A percentile compares a stretch with the other conserved stretches of the same genome.
Conservation (phyloP, 2,329 filamentous ascomycete species). For the Botrytis paeoniae region DNA sequence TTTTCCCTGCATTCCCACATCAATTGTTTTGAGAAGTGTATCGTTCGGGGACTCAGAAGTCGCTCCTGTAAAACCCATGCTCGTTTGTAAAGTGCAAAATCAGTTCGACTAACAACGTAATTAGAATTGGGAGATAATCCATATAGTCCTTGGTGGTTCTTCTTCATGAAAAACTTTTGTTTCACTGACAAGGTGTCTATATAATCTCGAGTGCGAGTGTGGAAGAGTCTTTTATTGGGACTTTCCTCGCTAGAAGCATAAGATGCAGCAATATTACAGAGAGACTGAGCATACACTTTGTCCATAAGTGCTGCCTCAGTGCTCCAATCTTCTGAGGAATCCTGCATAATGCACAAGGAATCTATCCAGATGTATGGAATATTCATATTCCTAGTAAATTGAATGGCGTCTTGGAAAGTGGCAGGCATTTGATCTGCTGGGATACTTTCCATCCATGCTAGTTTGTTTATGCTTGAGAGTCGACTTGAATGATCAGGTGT, state of each 20-base stretch:
- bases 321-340: no score
- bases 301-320: not conserved
- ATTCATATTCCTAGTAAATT: no score
- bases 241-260: not conserved
- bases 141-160: rapidly evolving
- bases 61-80: not conserved
- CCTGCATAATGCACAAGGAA: no score
- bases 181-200: no score
- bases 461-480: no score
- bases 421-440: no score
- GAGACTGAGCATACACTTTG: not conserved
- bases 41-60: not conserved
- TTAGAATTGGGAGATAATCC: not conserved
- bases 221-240: not conserved
- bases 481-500: no score
- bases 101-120: no score
- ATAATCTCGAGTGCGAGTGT: not conserved
- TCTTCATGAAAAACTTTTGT: not conserved
- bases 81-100: no score
- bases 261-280: not conserved
- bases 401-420: no score
- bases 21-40: not conserved
- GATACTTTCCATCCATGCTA: no score
- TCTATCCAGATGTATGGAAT: no score
- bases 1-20: not conserved